Conservation (phyloP, 176 grass and related monocot genomes). For the Bonia amplexicaulis region DNA sequence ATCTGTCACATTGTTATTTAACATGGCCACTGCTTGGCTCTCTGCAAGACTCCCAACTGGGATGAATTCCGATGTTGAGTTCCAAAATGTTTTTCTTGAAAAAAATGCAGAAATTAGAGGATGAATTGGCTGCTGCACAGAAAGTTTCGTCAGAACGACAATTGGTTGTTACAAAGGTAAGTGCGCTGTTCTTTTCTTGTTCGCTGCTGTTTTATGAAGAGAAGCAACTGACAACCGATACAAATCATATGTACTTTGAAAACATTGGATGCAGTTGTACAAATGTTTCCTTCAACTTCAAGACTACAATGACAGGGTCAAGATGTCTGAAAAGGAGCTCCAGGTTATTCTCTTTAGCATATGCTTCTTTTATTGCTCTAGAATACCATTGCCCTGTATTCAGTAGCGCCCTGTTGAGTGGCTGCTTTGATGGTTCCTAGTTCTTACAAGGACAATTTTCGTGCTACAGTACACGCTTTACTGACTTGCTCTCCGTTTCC, state of each 20-base stretch:
- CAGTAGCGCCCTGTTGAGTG: neutral
- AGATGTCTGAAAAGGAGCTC: conserved; percentile 61
- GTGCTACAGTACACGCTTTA: neutral
- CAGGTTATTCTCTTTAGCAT: conserved; percentile 33
- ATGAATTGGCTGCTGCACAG: conserved; percentile 47
- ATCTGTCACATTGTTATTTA: neutral
- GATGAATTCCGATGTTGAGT: neutral
- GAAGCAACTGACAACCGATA: neutral
- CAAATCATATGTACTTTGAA: neutral
- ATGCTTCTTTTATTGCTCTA: neutral
- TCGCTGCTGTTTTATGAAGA: conserved; percentile 12
- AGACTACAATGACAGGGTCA: conserved; percentile 63
- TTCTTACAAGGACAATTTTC: neutral
- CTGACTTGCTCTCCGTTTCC: neutral
- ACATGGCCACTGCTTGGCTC: neutral
- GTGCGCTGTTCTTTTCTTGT: neutral
- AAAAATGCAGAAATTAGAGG: conserved; percentile 73
- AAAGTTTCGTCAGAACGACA: conserved; percentile 70
- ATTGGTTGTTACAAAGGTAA: conserved; percentile 51
- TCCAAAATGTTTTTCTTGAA: neutral
- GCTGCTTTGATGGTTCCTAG: too few relatives aligned
- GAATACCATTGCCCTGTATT: neutral
- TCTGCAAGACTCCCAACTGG: neutral
- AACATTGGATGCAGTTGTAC: conserved; percentile 44
- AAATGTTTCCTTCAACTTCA: conserved; percentile 67